These are phyloP conservation scores for Conticribra weissflogii DNA, from an alignment of 108 stramenopile genomes.

Conservation along the genomic window DNA sequence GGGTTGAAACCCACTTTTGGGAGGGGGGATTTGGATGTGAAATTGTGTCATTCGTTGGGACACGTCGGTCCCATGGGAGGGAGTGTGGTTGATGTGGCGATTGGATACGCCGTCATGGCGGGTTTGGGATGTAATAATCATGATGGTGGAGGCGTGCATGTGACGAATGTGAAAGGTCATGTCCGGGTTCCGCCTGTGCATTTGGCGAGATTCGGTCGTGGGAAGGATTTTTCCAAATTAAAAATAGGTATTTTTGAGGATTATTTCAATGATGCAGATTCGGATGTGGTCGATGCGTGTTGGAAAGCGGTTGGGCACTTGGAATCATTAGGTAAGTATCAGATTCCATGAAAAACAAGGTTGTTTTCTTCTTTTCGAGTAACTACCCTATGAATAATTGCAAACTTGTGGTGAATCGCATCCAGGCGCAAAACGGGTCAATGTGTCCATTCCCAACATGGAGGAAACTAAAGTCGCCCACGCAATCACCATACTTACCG, in stretches of 20 bases:
- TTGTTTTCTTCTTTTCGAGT: not conserved
- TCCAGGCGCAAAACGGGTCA: conserved; percentile 53
- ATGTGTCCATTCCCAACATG: conserved; percentile 59
- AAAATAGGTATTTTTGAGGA: conserved; percentile 41
- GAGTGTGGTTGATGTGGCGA: conserved; percentile 36
- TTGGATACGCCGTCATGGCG: conserved; percentile 53
- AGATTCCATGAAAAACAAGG: not conserved
- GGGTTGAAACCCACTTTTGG: conserved; percentile 58
- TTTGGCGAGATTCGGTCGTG: conserved; percentile 3
- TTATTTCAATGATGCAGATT: conserved; percentile 40
- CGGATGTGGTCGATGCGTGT: conserved; percentile 19
- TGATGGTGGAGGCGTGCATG: no score
- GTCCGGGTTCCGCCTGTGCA: conserved; percentile 29
- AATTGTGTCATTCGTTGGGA: conserved; percentile 13
- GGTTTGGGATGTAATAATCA: no score
- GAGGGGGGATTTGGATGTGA: conserved; percentile 36
- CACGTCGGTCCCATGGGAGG: conserved; percentile 54
- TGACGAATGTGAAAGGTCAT: no score
- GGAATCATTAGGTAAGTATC: not conserved
- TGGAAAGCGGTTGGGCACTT: conserved; percentile 35
- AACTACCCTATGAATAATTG: not conserved
- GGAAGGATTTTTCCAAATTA: conserved; percentile 16
- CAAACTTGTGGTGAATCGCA: not conserved
- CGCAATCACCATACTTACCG: conserved; percentile 54
- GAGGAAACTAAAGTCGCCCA: conserved; percentile 55